These are phyloP conservation scores for Lavandula angustifolia DNA, from an alignment of 257 asterid genomes.

Conservation along the genomic window DNA sequence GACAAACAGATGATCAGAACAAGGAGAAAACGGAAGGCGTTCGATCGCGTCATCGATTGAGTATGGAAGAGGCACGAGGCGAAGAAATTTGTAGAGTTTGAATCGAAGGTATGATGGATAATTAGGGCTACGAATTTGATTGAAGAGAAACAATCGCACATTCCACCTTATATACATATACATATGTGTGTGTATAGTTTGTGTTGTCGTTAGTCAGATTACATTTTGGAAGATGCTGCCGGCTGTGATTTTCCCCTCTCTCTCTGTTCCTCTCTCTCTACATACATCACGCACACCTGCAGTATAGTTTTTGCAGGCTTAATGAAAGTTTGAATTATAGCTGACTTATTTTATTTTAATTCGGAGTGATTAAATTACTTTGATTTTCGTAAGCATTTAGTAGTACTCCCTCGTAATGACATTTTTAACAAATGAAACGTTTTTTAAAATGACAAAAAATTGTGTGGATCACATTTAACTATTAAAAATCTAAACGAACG, in stretches of 20 bases:
- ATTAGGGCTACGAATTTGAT: too few species aligned
- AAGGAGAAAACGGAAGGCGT: not conserved
- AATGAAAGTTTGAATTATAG: not conserved
- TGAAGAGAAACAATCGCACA: too few species aligned
- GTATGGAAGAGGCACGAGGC: not conserved
- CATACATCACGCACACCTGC: not conserved
- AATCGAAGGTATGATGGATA: too few species aligned
- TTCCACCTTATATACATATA: not conserved
- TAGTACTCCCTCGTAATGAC: too few species aligned
- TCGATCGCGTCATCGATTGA: not conserved
- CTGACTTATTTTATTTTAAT: not conserved
- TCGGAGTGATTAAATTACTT: constrained; percentile 5
- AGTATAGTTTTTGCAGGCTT: not conserved
- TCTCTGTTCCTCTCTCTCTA: too few species aligned
- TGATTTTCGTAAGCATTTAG: not conserved
- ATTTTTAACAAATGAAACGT: too few species aligned
- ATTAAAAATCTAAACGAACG: too few species aligned
- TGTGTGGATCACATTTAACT: too few species aligned
- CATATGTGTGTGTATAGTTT: not conserved
- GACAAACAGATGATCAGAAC: constrained; percentile 17
- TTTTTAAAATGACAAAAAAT: too few species aligned
- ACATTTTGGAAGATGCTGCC: not conserved
- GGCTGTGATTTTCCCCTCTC: too few species aligned
- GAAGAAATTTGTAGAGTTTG: not conserved
- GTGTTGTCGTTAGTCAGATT: not conserved